These are phyloP conservation scores for Cryptosporidium sp. DNA, from an alignment of 169 alveolate species.

Conservation along the genomic window DNA sequence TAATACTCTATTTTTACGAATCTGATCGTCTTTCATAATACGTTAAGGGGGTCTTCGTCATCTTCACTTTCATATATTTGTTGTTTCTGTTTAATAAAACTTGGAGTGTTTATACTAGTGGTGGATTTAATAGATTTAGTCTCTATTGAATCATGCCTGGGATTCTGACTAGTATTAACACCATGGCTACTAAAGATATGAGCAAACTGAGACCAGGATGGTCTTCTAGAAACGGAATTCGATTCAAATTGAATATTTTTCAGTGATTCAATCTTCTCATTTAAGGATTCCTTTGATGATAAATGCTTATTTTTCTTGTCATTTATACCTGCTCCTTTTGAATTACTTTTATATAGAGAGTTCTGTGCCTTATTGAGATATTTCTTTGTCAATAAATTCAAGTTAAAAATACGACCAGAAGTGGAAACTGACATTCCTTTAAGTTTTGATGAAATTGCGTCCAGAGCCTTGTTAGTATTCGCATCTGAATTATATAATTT, in stretches of 20 bases:
- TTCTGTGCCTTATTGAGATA: slow-evolving; percentile 17
- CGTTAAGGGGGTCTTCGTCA: slow-evolving; percentile 65
- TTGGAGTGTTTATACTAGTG: neutral
- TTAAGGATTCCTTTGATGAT: neutral
- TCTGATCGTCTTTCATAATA: slow-evolving; percentile 6
- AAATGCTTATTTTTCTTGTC: neutral
- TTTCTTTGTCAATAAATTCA: slow-evolving; percentile 33
- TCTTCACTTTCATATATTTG: slow-evolving; percentile 72
- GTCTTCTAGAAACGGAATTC: slow-evolving; percentile 9
- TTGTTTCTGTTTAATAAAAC: slow-evolving; percentile 18
- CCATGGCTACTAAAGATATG: slow-evolving; percentile 1
- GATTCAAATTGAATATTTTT: slow-evolving; percentile 19
- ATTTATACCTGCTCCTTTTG: slow-evolving; percentile 1
- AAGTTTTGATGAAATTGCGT: slow-evolving; percentile 65
- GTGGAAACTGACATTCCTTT: slow-evolving; percentile 44
- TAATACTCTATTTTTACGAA: neutral
- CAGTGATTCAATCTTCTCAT: neutral
- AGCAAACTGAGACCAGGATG: slow-evolving; percentile 59
- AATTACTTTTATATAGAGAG: neutral
- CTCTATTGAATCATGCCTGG: neutral
- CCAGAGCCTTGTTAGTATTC: slow-evolving; percentile 30
- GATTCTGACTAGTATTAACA: neutral
- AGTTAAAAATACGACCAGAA: slow-evolving; percentile 43
- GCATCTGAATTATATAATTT: neutral
- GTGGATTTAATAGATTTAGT: neutral